Evolutionary conservation across 306 rosid species (phyloP).

Genomic region (Potentilla sterilis): DNA sequence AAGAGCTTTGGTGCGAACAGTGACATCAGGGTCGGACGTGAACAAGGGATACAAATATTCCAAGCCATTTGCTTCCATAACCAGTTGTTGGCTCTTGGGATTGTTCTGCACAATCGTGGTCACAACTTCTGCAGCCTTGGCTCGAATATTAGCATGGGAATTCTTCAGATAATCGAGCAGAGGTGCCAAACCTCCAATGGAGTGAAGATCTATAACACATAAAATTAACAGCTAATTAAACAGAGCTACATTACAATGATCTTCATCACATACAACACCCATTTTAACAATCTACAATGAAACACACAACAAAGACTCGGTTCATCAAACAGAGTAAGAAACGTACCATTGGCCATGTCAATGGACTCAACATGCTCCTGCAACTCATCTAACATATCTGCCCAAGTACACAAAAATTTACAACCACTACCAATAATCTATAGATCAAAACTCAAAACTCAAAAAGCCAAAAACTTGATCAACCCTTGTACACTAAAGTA

Average conservation of each 20-base stretch:
- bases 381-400: conserved; percentile 86
- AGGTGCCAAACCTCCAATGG: conserved; percentile 87
- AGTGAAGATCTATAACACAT: conserved; percentile 60
- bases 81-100: conserved; percentile 79
- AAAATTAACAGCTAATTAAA: conserved; percentile 17
- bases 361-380: conserved; percentile 96
- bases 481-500: background rate
- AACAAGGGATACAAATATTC: conserved; percentile 74
- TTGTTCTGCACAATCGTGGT: conserved; percentile 93
- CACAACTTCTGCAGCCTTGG: conserved; percentile 94
- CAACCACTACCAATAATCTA: background rate
- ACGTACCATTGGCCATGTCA: conserved; percentile 90
- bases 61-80: conserved; percentile 90
- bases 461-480: background rate
- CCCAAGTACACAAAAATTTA: conserved; percentile 5
- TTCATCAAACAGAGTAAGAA: background rate
- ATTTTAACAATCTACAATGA: background rate
- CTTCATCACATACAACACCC: background rate
- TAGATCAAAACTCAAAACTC: background rate
- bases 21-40: conserved; percentile 73
- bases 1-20: conserved; percentile 70
- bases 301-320: background rate
- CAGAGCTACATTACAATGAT: background rate
- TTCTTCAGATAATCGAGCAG: conserved; percentile 77
- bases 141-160: conserved; percentile 81